These are phyloP conservation scores for Karstenula rhodostoma DNA, from an alignment of 2,329 filamentous ascomycete genomes.

Conservation along the genomic window DNA sequence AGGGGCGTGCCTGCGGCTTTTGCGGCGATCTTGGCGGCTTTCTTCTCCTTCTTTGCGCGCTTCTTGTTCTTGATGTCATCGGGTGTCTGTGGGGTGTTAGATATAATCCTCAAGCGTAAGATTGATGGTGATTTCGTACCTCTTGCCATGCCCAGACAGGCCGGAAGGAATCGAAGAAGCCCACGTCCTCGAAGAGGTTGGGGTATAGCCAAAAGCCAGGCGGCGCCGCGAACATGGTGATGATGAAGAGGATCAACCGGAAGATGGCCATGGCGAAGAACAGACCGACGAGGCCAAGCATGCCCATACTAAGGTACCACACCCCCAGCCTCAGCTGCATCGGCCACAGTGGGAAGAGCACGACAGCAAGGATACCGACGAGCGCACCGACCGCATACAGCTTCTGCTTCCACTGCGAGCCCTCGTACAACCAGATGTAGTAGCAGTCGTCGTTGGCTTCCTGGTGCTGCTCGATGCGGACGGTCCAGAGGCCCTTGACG, in stretches of 20 bases:
- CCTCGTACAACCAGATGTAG: conserved; percentile 97
- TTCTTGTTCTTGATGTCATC: conserved; percentile 57
- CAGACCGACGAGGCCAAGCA: conserved; percentile 85
- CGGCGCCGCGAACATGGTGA: conserved; percentile 84
- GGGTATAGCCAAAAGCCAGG: conserved; percentile 98
- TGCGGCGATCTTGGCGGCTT: conserved; percentile 42
- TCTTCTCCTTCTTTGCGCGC: conserved; percentile 50
- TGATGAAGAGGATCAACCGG: conserved; percentile 89
- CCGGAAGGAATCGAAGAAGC: conserved; percentile 96
- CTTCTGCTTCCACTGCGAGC: conserved; percentile 91
- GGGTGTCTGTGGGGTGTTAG: conserved; percentile 35
- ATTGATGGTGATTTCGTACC: conserved; percentile 57
- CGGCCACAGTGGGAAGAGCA: conserved; percentile 97
- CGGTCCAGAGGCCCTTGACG: conserved; percentile 94
- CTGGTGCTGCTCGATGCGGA: conserved; percentile 95
- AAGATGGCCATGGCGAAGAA: conserved; percentile 99
- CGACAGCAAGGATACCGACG: conserved; percentile 82
- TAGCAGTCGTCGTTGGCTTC: conserved; percentile 87
- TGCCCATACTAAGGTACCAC: conserved; percentile 96
- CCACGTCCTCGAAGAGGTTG: conserved; percentile 97
- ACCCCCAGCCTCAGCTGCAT: conserved; percentile 89
- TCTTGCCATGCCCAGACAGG: conserved; percentile 99
- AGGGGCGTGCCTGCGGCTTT: conserved; percentile 32
- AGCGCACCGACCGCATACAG: conserved; percentile 87
- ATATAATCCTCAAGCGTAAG: not conserved